These are phyloP conservation scores for Falciphora oryzae DNA, from an alignment of 2,329 filamentous ascomycete genomes.

Conservation along the genomic window DNA sequence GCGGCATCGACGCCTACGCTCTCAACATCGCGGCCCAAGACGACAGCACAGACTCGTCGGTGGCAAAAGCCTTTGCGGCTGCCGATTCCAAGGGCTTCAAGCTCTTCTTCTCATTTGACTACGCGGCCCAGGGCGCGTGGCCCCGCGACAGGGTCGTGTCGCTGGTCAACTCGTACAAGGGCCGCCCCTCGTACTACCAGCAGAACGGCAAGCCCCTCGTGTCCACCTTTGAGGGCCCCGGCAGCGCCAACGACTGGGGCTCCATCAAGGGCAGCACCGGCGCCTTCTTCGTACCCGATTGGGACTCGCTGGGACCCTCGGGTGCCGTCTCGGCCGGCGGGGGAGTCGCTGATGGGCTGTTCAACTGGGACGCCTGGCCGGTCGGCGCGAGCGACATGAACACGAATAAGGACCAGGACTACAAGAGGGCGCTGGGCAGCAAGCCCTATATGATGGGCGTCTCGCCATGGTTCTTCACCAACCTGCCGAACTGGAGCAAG, in stretches of 20 bases:
- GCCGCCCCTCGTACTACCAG: constrained; percentile 40
- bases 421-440: constrained; percentile 27
- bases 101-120: constrained; percentile 51
- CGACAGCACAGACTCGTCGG: constrained; percentile 43
- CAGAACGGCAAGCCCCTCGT: constrained; percentile 36
- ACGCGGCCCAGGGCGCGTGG: constrained; percentile 35
- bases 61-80: constrained; percentile 40
- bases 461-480: constrained; percentile 40
- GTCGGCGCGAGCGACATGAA: constrained; percentile 7
- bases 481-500: constrained; percentile 40
- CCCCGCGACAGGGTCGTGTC: constrained; percentile 39
- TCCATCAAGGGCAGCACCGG: constrained; percentile 4
- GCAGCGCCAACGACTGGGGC: background rate
- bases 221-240: constrained; percentile 6
- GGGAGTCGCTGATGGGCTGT: constrained; percentile 5
- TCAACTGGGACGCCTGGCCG: constrained; percentile 10
- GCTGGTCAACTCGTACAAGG: constrained; percentile 41
- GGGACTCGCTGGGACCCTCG: constrained; percentile 24
- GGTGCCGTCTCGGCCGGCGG: constrained; percentile 36
- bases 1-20: constrained; percentile 26
- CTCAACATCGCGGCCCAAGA: constrained; percentile 29
- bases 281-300: constrained; percentile 9
- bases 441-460: constrained; percentile 20
- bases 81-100: constrained; percentile 8
- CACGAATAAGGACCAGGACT: constrained; percentile 25